Conservation (phyloP, 352 stramenopile genomes). For the Elongisporangium undulatum region DNA sequence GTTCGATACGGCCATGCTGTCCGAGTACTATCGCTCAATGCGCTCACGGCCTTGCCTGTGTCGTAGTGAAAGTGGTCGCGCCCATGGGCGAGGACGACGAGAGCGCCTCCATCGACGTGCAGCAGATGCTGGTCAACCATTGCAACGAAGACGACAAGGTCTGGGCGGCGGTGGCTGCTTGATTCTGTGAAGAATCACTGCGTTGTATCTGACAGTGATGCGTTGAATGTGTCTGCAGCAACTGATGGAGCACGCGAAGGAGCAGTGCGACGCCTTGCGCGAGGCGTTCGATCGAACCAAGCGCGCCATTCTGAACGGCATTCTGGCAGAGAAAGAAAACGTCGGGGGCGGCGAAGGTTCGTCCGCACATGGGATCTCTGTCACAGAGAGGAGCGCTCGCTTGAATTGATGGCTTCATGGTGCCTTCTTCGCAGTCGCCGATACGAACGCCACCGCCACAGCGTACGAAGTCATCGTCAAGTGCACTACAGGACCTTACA, state of each 20-base stretch:
- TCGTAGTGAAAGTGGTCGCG: neutral
- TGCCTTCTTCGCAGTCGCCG: slow-evolving; percentile 6
- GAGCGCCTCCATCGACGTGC: slow-evolving; percentile 16
- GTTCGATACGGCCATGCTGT: too few species aligned
- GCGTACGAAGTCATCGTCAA: slow-evolving; percentile 48
- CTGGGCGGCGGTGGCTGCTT: too few species aligned
- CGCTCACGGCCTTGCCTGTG: neutral
- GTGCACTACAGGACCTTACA: slow-evolving; percentile 53
- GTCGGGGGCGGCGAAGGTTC: slow-evolving; percentile 3
- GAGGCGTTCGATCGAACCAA: slow-evolving; percentile 51
- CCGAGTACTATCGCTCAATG: too few species aligned
- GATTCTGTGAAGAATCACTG: too few species aligned
- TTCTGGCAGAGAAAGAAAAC: slow-evolving; percentile 64
- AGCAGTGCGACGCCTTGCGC: slow-evolving; percentile 36
- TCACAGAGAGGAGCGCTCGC: too few species aligned
- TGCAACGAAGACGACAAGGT: slow-evolving; percentile 16
- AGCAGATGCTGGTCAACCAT: slow-evolving; percentile 12
- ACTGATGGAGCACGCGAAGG: slow-evolving; percentile 53
- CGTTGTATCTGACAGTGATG: neutral
- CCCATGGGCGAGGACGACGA: slow-evolving; percentile 8
- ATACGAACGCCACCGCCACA: slow-evolving; percentile 14
- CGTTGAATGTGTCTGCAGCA: slow-evolving; percentile 20
- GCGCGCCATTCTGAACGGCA: slow-evolving; percentile 40
- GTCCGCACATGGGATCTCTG: neutral
- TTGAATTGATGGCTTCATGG: neutral